phyloP scores from a whole-genome alignment of 257 asterid species.

The Penstemon barbatus region DNA sequence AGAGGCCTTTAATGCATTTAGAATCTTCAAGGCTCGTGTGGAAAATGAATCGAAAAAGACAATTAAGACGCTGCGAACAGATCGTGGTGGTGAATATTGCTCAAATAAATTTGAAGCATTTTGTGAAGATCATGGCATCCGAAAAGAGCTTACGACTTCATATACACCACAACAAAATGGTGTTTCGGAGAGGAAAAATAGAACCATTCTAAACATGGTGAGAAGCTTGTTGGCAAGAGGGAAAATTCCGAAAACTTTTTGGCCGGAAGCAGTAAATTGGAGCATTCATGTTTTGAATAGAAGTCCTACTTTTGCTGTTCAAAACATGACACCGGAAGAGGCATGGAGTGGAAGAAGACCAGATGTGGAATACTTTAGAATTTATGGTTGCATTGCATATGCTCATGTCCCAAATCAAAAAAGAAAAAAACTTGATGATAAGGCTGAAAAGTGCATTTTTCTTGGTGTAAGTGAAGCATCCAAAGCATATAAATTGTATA shows the following conservation, averaged over 20 bases:
- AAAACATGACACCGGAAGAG: constrained; percentile 5
- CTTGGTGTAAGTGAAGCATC: constrained; percentile 19
- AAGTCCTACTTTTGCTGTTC: constrained; percentile 1
- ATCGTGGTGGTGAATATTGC: background rate
- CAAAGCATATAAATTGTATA: constrained; percentile 7
- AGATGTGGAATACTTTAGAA: background rate
- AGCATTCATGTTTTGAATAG: background rate
- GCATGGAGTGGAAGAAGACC: constrained; percentile 3
- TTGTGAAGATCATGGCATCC: background rate
- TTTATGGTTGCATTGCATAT: background rate
- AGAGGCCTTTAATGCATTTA: background rate
- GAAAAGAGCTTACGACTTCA: background rate
- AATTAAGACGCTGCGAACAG: background rate
- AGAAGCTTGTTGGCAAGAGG: constrained; percentile 1
- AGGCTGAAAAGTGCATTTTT: constrained; percentile 11
- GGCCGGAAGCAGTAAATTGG: constrained; percentile 2
- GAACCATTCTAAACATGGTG: background rate
- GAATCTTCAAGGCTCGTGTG: background rate
- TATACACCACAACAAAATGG: constrained; percentile 15
- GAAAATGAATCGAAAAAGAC: background rate
- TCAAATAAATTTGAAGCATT: background rate
- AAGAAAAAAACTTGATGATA: constrained; percentile 12
- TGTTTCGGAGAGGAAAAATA: background rate
- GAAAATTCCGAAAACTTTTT: background rate
- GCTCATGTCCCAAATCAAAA: constrained; percentile 13